A percentile compares a stretch with the other conserved stretches of the same genome.
phyloP scores from a whole-genome alignment of 2,329 filamentous ascomycete genomes.

The Diaporthe nobilis region DNA sequence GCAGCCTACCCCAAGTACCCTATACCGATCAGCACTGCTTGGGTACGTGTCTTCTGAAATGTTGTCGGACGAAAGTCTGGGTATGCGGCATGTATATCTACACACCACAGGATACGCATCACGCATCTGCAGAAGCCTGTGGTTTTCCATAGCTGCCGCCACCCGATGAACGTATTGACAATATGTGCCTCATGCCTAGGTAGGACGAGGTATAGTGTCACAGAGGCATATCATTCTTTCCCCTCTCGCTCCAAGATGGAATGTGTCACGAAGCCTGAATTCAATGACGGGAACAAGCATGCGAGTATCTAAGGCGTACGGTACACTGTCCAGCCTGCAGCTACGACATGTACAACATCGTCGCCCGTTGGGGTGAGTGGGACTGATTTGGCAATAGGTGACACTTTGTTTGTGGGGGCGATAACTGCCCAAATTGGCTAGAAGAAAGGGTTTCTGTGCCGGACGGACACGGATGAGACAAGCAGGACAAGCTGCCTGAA shows the following conservation, averaged over 20 bases:
- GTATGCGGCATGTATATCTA: neutral
- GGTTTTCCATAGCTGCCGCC: slow-evolving; percentile 12
- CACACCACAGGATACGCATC: neutral
- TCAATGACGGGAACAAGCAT: neutral
- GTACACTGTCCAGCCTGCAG: neutral
- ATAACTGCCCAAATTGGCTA: neutral
- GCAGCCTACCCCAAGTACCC: neutral
- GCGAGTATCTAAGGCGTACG: neutral
- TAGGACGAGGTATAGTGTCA: neutral
- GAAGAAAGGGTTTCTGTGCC: neutral
- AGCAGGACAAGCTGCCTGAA: slow-evolving; percentile 6
- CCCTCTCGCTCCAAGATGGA: neutral
- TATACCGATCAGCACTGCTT: neutral
- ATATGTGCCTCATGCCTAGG: neutral
- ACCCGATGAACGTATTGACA: neutral
- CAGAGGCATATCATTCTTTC: neutral
- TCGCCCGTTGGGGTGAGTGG: neutral
- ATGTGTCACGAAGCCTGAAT: slow-evolving; percentile 6
- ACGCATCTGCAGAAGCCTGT: neutral
- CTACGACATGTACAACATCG: slow-evolving; percentile 5
- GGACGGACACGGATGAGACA: neutral
- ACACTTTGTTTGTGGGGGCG: slow-evolving; percentile 2
- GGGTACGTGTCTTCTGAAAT: neutral
- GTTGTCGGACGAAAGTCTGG: too few species aligned
- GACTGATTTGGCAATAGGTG: slow-evolving; percentile 1